Conservation (phyloP, 768 basidiomycete species). For the Porphyrellus cyaneotinctus region DNA sequence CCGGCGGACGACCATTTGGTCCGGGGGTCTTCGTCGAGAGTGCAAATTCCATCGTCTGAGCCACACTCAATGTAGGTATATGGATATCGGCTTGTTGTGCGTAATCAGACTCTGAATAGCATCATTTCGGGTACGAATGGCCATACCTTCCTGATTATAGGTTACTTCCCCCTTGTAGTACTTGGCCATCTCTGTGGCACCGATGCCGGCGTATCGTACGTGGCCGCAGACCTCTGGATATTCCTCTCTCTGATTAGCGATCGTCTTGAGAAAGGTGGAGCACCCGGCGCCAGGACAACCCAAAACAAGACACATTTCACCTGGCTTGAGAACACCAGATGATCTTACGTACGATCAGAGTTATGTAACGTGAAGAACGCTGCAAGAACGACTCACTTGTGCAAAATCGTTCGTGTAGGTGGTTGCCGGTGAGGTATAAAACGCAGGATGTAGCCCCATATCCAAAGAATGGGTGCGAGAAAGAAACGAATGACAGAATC, state of each 20-base stretch:
- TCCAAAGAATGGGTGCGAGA: constrained; percentile 45
- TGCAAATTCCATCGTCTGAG: constrained; percentile 69
- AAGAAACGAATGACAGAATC: constrained; percentile 54
- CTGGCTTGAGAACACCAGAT: constrained; percentile 67
- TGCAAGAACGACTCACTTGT: constrained; percentile 42
- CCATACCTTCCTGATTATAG: constrained; percentile 68
- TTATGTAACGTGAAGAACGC: neutral
- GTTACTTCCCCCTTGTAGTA: constrained; percentile 76
- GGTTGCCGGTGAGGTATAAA: constrained; percentile 36
- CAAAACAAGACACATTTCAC: constrained; percentile 84
- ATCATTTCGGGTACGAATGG: neutral
- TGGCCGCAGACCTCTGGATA: constrained; percentile 64
- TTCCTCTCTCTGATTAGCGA: constrained; percentile 70
- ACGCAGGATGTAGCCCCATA: constrained; percentile 41
- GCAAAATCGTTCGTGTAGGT: constrained; percentile 51
- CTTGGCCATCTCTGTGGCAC: constrained; percentile 69
- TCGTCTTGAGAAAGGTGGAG: constrained; percentile 78
- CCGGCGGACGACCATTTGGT: constrained; percentile 66
- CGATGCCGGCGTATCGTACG: constrained; percentile 80
- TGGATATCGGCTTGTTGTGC: constrained; percentile 64
- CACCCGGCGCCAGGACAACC: constrained; percentile 86
- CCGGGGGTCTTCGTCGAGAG: constrained; percentile 74
- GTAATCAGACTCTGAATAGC: neutral
- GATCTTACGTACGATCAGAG: constrained; percentile 36
- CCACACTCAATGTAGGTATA: constrained; percentile 76